Conservation (phyloP, 768 basidiomycete species). For the Tylopilus subfusipes region DNA sequence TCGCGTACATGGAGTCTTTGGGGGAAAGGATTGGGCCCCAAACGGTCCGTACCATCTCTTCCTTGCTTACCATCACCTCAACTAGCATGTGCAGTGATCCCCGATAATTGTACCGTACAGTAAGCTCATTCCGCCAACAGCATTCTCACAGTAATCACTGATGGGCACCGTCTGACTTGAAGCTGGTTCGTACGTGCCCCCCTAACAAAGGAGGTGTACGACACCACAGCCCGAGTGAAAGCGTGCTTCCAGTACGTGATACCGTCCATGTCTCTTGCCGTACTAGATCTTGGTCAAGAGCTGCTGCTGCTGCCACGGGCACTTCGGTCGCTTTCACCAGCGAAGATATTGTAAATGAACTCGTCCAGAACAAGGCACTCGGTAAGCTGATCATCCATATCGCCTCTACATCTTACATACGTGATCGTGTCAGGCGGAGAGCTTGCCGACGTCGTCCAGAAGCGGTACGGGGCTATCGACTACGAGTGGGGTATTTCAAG, state of each 20-base stretch:
- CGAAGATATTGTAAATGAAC: conserved; percentile 42
- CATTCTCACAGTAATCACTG: background rate
- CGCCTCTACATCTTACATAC: background rate
- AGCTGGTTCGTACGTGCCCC: conserved; percentile 77
- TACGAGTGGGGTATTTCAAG: conserved; percentile 63
- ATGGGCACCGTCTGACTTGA: background rate
- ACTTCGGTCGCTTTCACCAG: conserved; percentile 48
- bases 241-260: conserved; percentile 65
- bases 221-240: conserved; percentile 56
- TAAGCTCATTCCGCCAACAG: conserved; percentile 31
- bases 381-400: conserved; percentile 32
- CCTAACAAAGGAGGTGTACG: conserved; percentile 54
- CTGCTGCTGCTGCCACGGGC: conserved; percentile 63
- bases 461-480: conserved; percentile 60
- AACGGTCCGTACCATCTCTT: conserved; percentile 46
- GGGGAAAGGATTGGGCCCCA: conserved; percentile 69
- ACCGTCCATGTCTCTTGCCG: background rate
- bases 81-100: conserved; percentile 55
- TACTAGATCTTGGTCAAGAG: conserved; percentile 37
- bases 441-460: conserved; percentile 57
- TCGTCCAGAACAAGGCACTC: conserved; percentile 66
- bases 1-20: conserved; percentile 77
- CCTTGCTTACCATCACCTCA: background rate
- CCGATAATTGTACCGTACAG: conserved; percentile 74
- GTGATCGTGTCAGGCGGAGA: conserved; percentile 47